phyloP scores from a whole-genome alignment of 176 grass and related monocot genomes.

The Oryza glaberrima region DNA sequence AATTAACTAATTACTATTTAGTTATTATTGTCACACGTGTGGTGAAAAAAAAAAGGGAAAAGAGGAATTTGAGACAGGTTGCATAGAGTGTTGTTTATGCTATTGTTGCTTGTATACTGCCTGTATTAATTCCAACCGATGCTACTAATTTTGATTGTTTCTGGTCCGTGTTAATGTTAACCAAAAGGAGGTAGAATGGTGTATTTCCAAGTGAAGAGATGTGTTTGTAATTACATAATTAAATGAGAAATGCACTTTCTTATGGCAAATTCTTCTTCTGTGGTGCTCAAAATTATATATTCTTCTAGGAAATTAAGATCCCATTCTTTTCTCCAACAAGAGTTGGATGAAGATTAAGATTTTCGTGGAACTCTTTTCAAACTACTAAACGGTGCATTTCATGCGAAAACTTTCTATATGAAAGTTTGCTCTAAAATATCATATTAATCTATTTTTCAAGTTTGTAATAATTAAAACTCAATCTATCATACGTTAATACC shows the following conservation, averaged over 20 bases:
- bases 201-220: slow-evolving; percentile 6
- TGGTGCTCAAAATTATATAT: neutral
- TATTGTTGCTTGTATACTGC: slow-evolving; percentile 30
- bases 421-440: too few relatives aligned
- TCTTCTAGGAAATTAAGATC: neutral
- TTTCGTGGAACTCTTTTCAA: too few relatives aligned
- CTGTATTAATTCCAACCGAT: neutral
- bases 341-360: too few relatives aligned
- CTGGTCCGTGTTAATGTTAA: slow-evolving; percentile 11
- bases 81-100: neutral
- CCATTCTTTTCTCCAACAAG: too few relatives aligned
- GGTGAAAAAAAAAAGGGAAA: neutral
- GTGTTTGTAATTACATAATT: slow-evolving; percentile 18
- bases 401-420: too few relatives aligned
- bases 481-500: too few relatives aligned
- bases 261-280: neutral
- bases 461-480: too few relatives aligned
- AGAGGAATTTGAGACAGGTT: neutral
- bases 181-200: slow-evolving; percentile 11
- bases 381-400: too few relatives aligned
- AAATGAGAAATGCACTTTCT: neutral
- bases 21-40: neutral
- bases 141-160: slow-evolving; percentile 53
- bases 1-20: neutral
- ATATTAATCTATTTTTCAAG: too few relatives aligned